These are phyloP conservation scores for Diaporthe aspalathi DNA, from an alignment of 2,329 filamentous ascomycete genomes.

Conservation along the genomic window DNA sequence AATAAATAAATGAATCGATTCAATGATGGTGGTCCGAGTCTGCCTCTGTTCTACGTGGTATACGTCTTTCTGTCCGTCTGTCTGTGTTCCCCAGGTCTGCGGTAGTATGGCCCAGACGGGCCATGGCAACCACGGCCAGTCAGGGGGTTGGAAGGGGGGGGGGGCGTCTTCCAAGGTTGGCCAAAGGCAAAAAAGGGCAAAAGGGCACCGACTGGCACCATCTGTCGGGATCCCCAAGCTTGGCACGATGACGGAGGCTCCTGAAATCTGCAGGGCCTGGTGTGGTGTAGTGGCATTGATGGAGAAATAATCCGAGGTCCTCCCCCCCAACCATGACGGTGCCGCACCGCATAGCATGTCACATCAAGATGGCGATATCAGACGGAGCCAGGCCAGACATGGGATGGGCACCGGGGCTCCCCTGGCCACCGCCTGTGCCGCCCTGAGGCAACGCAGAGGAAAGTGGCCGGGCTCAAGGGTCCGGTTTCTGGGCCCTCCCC, in stretches of 20 bases:
- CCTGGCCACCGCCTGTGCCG: constrained; percentile 11
- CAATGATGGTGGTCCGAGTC: constrained; percentile 7
- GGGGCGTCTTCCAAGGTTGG: constrained; percentile 6
- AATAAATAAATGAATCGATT: constrained; percentile 27
- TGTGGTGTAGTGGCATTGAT: constrained; percentile 28
- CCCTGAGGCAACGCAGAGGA: constrained; percentile 13
- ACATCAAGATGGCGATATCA: constrained; percentile 30
- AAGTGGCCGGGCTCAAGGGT: constrained; percentile 15
- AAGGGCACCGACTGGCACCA: not conserved
- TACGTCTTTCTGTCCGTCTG: too few relatives aligned
- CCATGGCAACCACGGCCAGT: constrained; percentile 21
- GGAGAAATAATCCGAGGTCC: constrained; percentile 14
- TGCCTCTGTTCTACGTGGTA: too few relatives aligned
- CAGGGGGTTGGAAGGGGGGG: too few relatives aligned
- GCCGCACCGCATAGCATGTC: constrained; percentile 23
- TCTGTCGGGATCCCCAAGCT: constrained; percentile 24
- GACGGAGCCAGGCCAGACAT: constrained; percentile 19
- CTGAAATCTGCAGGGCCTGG: constrained; percentile 23
- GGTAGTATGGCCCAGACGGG: not conserved
- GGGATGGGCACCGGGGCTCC: constrained; percentile 18
- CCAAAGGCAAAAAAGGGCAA: not conserved
- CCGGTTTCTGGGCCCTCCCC: not conserved
- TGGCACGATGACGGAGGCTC: constrained; percentile 32
- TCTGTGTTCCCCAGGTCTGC: constrained; percentile 22
- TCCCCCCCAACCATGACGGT: constrained; percentile 15